These are phyloP conservation scores for Groenewaldozyma sp. DNA, from an alignment of 1,139 yeast species.

Conservation along the genomic window DNA sequence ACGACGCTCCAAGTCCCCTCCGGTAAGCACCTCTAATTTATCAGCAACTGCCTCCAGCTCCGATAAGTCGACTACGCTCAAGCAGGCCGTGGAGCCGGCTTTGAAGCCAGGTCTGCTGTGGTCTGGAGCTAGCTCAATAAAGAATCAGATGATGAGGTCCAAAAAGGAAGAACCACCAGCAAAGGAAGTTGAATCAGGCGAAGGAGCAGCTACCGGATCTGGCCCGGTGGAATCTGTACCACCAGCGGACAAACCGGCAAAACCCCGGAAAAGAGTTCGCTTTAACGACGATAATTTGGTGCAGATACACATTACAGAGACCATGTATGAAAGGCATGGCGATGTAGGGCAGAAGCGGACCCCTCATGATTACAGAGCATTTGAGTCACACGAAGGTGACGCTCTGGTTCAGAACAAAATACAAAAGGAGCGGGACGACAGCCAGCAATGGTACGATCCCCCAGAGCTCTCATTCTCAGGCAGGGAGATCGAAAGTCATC, in stretches of 20 bases:
- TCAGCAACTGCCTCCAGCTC: no score
- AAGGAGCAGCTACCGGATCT: no score
- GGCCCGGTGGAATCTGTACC: no score
- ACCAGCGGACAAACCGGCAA: no score
- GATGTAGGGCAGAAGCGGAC: slow-evolving; percentile 23
- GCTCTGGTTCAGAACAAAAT: background rate
- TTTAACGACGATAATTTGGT: slow-evolving; percentile 34
- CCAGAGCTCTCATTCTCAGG: background rate
- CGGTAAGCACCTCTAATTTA: no score
- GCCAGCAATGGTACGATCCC: background rate
- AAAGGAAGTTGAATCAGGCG: no score
- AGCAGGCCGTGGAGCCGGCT: slow-evolving; percentile 2
- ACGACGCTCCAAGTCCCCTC: no score
- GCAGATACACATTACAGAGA: slow-evolving; percentile 37
- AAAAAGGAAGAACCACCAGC: no score
- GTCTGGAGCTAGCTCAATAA: slow-evolving; percentile 12
- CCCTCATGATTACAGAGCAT: slow-evolving; percentile 20
- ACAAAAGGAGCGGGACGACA: background rate
- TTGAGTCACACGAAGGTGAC: slow-evolving; percentile 28
- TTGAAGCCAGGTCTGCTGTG: slow-evolving; percentile 11
- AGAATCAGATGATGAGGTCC: slow-evolving; percentile 9
- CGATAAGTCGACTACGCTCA: no score
- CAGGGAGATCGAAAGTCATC: background rate
- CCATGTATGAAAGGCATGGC: slow-evolving; percentile 35
- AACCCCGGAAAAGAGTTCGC: slow-evolving; percentile 26